These are phyloP conservation scores for Penicillium canescens DNA, from an alignment of 495 filamentous ascomycete genomes.

Conservation along the genomic window DNA sequence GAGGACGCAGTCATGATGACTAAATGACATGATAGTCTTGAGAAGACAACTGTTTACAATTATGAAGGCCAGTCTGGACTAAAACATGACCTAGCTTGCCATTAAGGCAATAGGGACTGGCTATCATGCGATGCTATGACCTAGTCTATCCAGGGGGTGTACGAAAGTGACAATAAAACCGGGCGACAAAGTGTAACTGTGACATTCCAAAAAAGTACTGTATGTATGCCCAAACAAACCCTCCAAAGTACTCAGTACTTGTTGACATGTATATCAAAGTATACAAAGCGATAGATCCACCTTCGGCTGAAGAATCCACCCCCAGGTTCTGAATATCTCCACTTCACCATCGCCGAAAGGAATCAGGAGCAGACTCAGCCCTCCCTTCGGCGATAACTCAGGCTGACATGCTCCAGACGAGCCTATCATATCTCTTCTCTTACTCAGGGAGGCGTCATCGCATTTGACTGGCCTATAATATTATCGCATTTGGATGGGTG, in stretches of 20 bases:
- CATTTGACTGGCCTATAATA: background rate
- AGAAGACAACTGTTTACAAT: background rate
- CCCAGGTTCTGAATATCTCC: constrained; percentile 6
- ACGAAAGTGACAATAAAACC: too few species aligned
- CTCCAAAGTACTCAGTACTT: background rate
- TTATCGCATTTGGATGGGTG: constrained; percentile 16
- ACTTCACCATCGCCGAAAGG: constrained; percentile 1
- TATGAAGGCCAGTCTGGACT: background rate
- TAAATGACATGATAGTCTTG: constrained; percentile 25
- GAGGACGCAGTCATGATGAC: background rate
- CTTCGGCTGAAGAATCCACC: constrained; percentile 8
- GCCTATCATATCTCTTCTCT: constrained; percentile 18
- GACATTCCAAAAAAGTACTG: background rate
- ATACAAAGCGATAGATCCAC: constrained; percentile 4
- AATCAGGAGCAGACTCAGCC: constrained; percentile 5
- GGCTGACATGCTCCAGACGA: background rate
- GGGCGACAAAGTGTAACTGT: too few species aligned
- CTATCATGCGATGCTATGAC: too few species aligned
- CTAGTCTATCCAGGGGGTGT: too few species aligned
- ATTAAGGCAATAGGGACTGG: too few species aligned
- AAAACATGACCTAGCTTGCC: background rate
- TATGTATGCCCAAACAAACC: background rate
- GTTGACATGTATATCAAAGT: background rate
- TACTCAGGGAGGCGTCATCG: constrained; percentile 19
- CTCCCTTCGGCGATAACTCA: constrained; percentile 6